Conservation (phyloP, 1,284 basidiomycete species). For the Takashimella koratensis region DNA sequence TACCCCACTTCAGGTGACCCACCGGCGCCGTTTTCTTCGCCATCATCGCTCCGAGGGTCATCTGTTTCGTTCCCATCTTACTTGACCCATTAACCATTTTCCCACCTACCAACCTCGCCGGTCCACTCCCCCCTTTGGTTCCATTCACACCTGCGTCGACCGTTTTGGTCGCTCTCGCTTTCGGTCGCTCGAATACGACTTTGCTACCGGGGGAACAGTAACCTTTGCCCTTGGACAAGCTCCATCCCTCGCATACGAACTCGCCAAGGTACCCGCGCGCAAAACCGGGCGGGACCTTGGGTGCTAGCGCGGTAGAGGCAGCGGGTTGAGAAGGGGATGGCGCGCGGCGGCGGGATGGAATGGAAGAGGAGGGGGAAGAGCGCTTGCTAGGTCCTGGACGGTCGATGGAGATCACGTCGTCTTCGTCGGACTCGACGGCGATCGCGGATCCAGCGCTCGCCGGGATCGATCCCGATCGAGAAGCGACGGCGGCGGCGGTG, state of each 20-base stretch:
- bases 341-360: constrained; percentile 18
- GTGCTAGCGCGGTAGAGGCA: constrained; percentile 12
- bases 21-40: constrained; percentile 29
- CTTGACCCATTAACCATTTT: constrained; percentile 39
- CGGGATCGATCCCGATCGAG: background rate
- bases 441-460: too few species aligned
- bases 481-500: background rate
- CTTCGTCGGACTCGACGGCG: background rate
- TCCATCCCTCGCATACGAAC: constrained; percentile 49
- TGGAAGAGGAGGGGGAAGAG: constrained; percentile 6
- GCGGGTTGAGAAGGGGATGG: constrained; percentile 16
- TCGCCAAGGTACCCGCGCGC: constrained; percentile 45
- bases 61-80: constrained; percentile 35
- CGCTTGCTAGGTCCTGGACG: background rate
- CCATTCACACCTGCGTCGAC: constrained; percentile 12
- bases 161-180: constrained; percentile 18
- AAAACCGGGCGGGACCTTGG: constrained; percentile 25
- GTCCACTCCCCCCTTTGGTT: constrained; percentile 24
- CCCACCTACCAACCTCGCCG: constrained; percentile 41
- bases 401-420: constrained; percentile 14
- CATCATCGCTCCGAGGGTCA: constrained; percentile 43
- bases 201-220: constrained; percentile 46
- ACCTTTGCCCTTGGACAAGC: constrained; percentile 48
- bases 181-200: constrained; percentile 43
- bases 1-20: constrained; percentile 2